Conservation (phyloP, 495 filamentous ascomycete genomes). For the Letharia columbiana region DNA sequence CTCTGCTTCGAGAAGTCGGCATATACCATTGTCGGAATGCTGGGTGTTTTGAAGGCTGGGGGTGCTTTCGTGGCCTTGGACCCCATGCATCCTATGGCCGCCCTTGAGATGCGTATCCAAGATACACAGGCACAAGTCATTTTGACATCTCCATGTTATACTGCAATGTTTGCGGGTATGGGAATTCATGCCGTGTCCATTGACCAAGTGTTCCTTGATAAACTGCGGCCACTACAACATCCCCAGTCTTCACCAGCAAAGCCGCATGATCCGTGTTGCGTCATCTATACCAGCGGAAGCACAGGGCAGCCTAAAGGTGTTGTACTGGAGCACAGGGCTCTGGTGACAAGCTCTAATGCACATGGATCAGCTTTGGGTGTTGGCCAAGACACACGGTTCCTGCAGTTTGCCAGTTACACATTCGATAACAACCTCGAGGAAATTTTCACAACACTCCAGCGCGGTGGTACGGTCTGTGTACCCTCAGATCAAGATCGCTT, state of each 20-base stretch:
- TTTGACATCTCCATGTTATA: slow-evolving; percentile 25
- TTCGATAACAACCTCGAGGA: slow-evolving; percentile 44
- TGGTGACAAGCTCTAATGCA: slow-evolving; percentile 25
- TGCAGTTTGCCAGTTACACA: slow-evolving; percentile 47
- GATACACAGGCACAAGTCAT: slow-evolving; percentile 20
- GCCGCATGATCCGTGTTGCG: background rate
- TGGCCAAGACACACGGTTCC: slow-evolving; percentile 27
- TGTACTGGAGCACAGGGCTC: slow-evolving; percentile 49
- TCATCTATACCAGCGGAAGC: slow-evolving; percentile 46
- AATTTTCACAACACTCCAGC: slow-evolving; percentile 36
- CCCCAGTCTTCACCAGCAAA: background rate
- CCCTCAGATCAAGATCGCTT: slow-evolving; percentile 45
- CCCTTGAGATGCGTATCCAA: slow-evolving; percentile 24
- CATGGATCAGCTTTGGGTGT: slow-evolving; percentile 36
- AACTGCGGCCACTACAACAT: slow-evolving; percentile 31
- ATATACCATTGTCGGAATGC: slow-evolving; percentile 27
- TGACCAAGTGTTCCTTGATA: slow-evolving; percentile 13
- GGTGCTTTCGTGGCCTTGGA: slow-evolving; percentile 40
- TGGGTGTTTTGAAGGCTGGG: slow-evolving; percentile 27
- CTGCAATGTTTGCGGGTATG: slow-evolving; percentile 26
- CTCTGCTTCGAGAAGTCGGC: slow-evolving; percentile 32
- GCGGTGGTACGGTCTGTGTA: slow-evolving; percentile 40
- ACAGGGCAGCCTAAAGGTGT: slow-evolving; percentile 64
- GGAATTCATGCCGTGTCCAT: slow-evolving; percentile 6
- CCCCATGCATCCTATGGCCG: slow-evolving; percentile 29